Base-by-base conservation (phyloP, 2,329 filamentous ascomycete genomes). In the Penicillium polonicum region DNA sequence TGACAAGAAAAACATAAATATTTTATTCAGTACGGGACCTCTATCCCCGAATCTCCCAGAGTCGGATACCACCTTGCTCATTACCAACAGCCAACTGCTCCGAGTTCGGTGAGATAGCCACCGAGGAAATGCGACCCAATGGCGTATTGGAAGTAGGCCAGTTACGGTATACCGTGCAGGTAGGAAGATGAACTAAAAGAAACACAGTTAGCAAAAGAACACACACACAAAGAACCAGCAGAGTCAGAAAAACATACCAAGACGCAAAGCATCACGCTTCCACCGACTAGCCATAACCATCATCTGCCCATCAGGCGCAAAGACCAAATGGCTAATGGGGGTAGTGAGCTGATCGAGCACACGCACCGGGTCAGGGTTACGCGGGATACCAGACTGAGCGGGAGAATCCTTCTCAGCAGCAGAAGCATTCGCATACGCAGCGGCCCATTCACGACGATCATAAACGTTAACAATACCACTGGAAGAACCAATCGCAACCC, bases 101-200 rank as follows among this genome's bases (percentile, higher is more conserved):
- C 60, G 86, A 89, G 60, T 82, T 80, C 6, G 78, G 80, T 21
- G 83, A 83, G 71, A 91, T 89, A 3, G 89, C 87, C 59, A 92
- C 84, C 1, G 86, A 82, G 2, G 90, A 90, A 64, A 97, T 87
- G 58, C 91, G 83, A 0, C 94, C 94, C 60, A 99, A 76, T 0
- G 92, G 92, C 56, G 94, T 99, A 72, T 89, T 88, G 62, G 87
- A 85, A 53, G 93, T 99, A 25, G 94, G 94, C 94, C 94, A 99
- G 76, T 99, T 99, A 69, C 88, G 87, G 81, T 94, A 99, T 21
- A 97, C 91, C 1, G 92, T 96, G 74, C 92, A 96, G 65, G 85
- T 92, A 0, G 93, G 92, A 65, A 99, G 78, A 75, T 99, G 94
- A 33, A 93, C 91, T 78, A 64, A 25, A 12, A 35, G 10, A 29